Conservation (phyloP, 768 basidiomycete genomes). For the Kwoniella mangroviensis region DNA sequence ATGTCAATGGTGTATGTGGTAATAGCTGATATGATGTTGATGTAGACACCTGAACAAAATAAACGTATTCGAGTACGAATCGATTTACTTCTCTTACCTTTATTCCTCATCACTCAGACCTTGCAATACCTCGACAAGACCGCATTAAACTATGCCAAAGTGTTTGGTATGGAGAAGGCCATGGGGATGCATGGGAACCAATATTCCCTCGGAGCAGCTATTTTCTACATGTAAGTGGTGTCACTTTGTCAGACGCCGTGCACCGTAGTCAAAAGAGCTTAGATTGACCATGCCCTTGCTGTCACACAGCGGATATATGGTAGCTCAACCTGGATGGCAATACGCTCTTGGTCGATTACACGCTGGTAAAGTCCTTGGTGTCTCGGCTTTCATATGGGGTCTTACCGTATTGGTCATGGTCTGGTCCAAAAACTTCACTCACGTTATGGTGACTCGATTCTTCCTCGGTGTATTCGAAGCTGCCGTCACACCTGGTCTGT, state of each 20-base stretch:
- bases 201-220: conserved; percentile 42
- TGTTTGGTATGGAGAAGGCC: conserved; percentile 56
- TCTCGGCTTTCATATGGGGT: conserved; percentile 56
- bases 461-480: conserved; percentile 57
- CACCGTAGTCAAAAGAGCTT: no score
- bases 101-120: conserved; percentile 56
- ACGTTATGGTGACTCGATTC: conserved; percentile 56
- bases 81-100: conserved; percentile 55
- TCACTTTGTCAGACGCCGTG: background rate
- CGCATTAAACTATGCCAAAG: conserved; percentile 55
- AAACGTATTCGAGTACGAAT: conserved; percentile 47
- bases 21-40: background rate
- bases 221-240: conserved; percentile 37
- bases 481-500: conserved; percentile 56
- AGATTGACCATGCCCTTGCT: background rate
- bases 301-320: conserved; percentile 50
- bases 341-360: conserved; percentile 55
- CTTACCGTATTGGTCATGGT: conserved; percentile 54
- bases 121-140: conserved; percentile 53
- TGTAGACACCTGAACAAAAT: conserved; percentile 52
- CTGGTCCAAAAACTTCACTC: conserved; percentile 48
- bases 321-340: conserved; percentile 48
- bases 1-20: background rate
- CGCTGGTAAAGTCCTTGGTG: conserved; percentile 55
- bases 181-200: conserved; percentile 51